Percentiles rank a stretch among this genome's conserved stretches.
Conservation (phyloP, 306 rosid species). For the Argentina anserina region DNA sequence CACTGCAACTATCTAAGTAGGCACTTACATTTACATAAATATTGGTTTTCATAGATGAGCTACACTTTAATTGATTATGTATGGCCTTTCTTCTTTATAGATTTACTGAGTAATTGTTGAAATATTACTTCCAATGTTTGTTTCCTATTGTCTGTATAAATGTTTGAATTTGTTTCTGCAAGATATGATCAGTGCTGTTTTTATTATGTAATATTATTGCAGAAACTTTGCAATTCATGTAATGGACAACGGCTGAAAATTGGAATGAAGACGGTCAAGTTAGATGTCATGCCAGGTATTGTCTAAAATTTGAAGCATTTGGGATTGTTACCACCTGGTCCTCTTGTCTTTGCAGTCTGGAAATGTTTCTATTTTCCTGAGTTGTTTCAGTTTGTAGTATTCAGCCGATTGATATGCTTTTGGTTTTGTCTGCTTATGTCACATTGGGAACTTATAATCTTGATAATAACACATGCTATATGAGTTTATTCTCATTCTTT, state of each 20-base stretch:
- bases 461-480: background rate
- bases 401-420: background rate
- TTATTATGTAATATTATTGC: background rate
- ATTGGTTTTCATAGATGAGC: background rate
- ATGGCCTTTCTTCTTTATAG: background rate
- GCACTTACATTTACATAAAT: background rate
- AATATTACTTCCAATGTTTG: background rate
- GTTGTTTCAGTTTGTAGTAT: background rate
- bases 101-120: background rate
- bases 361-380: background rate
- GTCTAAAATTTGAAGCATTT: background rate
- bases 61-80: background rate
- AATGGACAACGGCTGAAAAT: slow-evolving; percentile 56
- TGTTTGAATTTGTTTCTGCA: background rate
- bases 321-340: background rate
- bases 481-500: background rate
- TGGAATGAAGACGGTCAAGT: slow-evolving; percentile 60
- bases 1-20: background rate
- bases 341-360: background rate
- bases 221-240: slow-evolving; percentile 73
- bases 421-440: background rate
- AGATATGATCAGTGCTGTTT: background rate
- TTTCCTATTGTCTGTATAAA: background rate
- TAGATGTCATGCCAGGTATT: slow-evolving; percentile 66
- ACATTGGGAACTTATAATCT: background rate